Percentiles rank a stretch among this genome's conserved stretches.
phyloP scores from a whole-genome alignment of 1,139 yeast species.

The Pneumocystis murina region DNA sequence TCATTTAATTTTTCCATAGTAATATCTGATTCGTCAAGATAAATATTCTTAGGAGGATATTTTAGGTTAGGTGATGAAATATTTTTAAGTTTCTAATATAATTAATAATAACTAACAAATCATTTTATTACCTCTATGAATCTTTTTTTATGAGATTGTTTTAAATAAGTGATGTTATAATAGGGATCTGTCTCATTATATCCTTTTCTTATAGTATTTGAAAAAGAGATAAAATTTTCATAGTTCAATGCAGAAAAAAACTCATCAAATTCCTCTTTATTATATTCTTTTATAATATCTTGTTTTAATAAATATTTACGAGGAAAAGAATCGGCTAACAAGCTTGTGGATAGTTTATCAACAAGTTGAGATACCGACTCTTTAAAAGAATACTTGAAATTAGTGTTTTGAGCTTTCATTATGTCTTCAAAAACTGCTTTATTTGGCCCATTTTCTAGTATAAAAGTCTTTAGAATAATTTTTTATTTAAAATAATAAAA shows the following conservation, averaged over 20 bases:
- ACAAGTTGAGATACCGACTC: background rate
- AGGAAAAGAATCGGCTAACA: slow-evolving; percentile 49
- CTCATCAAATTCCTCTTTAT: slow-evolving; percentile 38
- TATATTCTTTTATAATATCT: slow-evolving; percentile 44
- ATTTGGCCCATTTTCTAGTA: slow-evolving; percentile 39
- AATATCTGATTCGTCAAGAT: background rate
- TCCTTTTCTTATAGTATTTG: background rate
- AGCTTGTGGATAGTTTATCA: slow-evolving; percentile 23
- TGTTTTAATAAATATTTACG: slow-evolving; percentile 42
- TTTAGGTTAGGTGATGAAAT: slow-evolving; percentile 22
- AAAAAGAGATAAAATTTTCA: slow-evolving; percentile 33
- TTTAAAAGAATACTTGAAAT: slow-evolving; percentile 30
- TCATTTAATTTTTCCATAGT: background rate
- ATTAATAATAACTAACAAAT: slow-evolving; percentile 76
- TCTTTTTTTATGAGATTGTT: slow-evolving; percentile 22
- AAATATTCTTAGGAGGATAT: background rate
- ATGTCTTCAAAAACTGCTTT: slow-evolving; percentile 39
- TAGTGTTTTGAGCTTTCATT: slow-evolving; percentile 32
- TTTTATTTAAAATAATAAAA: background rate
- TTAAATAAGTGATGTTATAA: slow-evolving; percentile 30
- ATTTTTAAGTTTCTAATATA: slow-evolving; percentile 28
- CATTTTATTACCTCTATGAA: slow-evolving; percentile 45
- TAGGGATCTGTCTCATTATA: slow-evolving; percentile 14
- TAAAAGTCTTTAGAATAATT: slow-evolving; percentile 53
- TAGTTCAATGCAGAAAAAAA: slow-evolving; percentile 39